Evolutionary conservation across 192 early-diverging fungal species (phyloP).

Genomic region (Podila horticola): DNA sequence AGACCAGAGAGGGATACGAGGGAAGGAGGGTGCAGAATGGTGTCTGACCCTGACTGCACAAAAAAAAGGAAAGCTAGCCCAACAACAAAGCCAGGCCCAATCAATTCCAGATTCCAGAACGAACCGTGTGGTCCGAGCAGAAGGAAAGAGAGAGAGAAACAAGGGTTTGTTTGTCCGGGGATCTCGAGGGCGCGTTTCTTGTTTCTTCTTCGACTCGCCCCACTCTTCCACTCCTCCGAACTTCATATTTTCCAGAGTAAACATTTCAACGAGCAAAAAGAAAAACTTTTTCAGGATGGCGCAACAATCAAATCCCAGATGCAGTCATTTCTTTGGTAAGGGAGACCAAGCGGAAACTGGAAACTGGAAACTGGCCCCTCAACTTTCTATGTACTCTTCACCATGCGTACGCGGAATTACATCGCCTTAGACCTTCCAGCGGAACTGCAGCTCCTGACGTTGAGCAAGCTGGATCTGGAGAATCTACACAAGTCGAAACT

Average conservation of each 20-base stretch:
- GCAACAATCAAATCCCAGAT: background rate
- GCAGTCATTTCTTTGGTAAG: conserved; percentile 11
- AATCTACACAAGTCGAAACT: conserved; percentile 20
- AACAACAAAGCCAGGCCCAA: too few relatives aligned
- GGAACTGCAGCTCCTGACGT: conserved; percentile 22
- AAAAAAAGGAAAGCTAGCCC: too few relatives aligned
- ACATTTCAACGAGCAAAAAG: background rate
- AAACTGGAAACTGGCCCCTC: background rate
- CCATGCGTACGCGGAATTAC: too few relatives aligned
- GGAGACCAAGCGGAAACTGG: too few relatives aligned
- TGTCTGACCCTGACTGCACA: background rate
- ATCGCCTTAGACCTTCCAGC: conserved; percentile 21
- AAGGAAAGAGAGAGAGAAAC: too few relatives aligned
- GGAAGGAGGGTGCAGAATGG: background rate
- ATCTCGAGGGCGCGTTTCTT: too few relatives aligned
- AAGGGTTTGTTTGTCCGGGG: too few relatives aligned
- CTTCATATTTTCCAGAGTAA: background rate
- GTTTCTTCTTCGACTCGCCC: too few relatives aligned
- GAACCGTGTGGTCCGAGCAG: too few relatives aligned
- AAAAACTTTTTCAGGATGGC: background rate
- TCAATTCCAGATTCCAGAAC: too few relatives aligned
- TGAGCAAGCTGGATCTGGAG: conserved; percentile 17
- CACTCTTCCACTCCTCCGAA: too few relatives aligned
- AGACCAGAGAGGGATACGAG: background rate
- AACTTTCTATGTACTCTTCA: background rate